Conservation (phyloP, 768 basidiomycete species). For the Coprinellus aureogranulatus region DNA sequence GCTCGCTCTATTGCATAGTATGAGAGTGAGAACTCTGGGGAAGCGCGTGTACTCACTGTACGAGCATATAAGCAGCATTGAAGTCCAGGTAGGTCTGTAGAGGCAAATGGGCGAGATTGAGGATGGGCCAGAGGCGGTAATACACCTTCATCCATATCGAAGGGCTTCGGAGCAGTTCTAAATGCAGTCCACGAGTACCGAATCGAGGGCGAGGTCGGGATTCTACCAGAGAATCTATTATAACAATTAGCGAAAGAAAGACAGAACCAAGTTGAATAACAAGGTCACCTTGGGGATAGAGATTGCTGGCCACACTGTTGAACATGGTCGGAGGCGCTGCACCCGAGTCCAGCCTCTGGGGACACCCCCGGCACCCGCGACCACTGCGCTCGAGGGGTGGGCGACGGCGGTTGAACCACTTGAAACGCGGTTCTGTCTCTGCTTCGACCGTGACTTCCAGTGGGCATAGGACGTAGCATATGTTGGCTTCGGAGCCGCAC, state of each 20-base stretch:
- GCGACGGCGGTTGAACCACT: constrained; percentile 2
- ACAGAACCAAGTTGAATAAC: not conserved
- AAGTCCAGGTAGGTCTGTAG: constrained; percentile 87
- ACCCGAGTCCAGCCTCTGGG: constrained; percentile 20
- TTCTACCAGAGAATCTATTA: constrained; percentile 35
- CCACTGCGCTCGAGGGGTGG: not conserved
- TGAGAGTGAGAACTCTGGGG: constrained; percentile 5
- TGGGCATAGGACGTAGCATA: constrained; percentile 18
- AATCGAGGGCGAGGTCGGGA: constrained; percentile 50
- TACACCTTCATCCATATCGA: constrained; percentile 52
- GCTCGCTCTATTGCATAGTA: constrained; percentile 52
- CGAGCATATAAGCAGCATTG: constrained; percentile 78
- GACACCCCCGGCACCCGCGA: not conserved
- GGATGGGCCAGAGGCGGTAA: constrained; percentile 68
- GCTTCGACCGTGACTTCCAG: constrained; percentile 25
- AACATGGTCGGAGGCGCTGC: constrained; percentile 14
- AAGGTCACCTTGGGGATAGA: constrained; percentile 15
- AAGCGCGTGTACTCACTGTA: constrained; percentile 61
- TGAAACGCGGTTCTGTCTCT: constrained; percentile 2
- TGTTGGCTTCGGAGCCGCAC: constrained; percentile 39
- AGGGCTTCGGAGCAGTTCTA: constrained; percentile 65
- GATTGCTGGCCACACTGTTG: constrained; percentile 14
- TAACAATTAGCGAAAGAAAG: constrained; percentile 11
- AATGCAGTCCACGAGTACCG: constrained; percentile 61
- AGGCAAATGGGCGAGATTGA: constrained; percentile 69